These are phyloP conservation scores for Emergomyces orientalis DNA, from an alignment of 2,329 filamentous ascomycete species.

Conservation along the genomic window DNA sequence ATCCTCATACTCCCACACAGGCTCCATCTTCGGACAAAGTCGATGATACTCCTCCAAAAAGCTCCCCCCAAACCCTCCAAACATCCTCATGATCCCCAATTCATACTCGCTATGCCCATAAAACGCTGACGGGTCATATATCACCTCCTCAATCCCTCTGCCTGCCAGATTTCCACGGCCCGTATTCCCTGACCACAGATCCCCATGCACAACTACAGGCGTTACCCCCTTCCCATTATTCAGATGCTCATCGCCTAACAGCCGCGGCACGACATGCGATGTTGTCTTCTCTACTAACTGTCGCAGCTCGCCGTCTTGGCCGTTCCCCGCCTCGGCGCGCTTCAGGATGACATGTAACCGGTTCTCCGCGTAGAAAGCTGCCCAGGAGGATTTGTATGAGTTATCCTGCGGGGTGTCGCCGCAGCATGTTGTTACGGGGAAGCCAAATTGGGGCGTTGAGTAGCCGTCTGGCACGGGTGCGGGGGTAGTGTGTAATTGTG, in stretches of 20 bases:
- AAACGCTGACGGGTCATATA: slow-evolving; percentile 71
- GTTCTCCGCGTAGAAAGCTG: slow-evolving; percentile 73
- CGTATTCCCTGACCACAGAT: slow-evolving; percentile 88
- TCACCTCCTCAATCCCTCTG: slow-evolving; percentile 57
- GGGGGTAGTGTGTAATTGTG: slow-evolving; percentile 65
- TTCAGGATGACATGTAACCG: slow-evolving; percentile 58
- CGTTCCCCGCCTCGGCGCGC: slow-evolving; percentile 52
- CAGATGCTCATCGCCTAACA: slow-evolving; percentile 62
- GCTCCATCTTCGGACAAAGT: slow-evolving; percentile 69
- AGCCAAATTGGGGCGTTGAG: slow-evolving; percentile 62
- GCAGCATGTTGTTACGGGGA: slow-evolving; percentile 76
- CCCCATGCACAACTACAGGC: slow-evolving; percentile 82
- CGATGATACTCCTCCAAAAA: slow-evolving; percentile 73
- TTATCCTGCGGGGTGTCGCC: slow-evolving; percentile 79
- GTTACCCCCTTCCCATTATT: slow-evolving; percentile 49
- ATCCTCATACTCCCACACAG: slow-evolving; percentile 75
- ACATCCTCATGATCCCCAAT: slow-evolving; percentile 92
- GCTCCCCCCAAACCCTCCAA: slow-evolving; percentile 66
- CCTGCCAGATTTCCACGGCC: slow-evolving; percentile 26
- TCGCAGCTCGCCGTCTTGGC: slow-evolving; percentile 53
- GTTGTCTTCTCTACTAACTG: slow-evolving; percentile 57
- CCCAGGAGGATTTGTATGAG: slow-evolving; percentile 62
- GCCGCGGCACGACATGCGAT: slow-evolving; percentile 57
- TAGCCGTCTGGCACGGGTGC: slow-evolving; percentile 50
- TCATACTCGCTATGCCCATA: slow-evolving; percentile 89